Conservation (phyloP, 2,329 filamentous ascomycete species). For the Epichloe glyceriae region DNA sequence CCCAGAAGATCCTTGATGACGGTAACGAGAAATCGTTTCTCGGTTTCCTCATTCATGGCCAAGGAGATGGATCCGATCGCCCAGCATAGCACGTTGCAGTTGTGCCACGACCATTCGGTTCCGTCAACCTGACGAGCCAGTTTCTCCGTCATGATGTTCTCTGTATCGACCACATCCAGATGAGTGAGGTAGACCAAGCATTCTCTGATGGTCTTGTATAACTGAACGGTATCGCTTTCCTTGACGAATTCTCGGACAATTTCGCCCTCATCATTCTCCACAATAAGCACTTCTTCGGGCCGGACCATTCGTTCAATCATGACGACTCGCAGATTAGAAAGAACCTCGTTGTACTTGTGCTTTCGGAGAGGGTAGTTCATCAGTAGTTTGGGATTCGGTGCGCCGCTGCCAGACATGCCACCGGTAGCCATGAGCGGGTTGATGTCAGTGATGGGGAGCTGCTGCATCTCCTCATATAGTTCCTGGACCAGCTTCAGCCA, state of each 20-base stretch:
- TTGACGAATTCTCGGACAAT: constrained; percentile 99
- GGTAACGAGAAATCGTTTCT: constrained; percentile 95
- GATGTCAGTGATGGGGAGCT: constrained; percentile 81
- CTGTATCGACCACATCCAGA: constrained; percentile 91
- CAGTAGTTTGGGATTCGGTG: constrained; percentile 71
- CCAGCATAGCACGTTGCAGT: constrained; percentile 99
- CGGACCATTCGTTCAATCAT: constrained; percentile 99
- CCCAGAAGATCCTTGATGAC: constrained; percentile 97
- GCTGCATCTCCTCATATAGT: constrained; percentile 97
- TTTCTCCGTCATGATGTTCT: constrained; percentile 99
- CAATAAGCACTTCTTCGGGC: constrained; percentile 92
- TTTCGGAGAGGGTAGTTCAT: constrained; percentile 89
- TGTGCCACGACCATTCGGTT: constrained; percentile 96
- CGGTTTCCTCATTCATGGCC: constrained; percentile 98
- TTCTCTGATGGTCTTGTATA: constrained; percentile 98
- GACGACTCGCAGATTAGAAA: constrained; percentile 86
- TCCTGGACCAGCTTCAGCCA: constrained; percentile 98
- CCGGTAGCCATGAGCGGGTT: constrained; percentile 77
- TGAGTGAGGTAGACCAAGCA: constrained; percentile 96
- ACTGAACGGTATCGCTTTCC: constrained; percentile 95
- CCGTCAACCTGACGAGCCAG: constrained; percentile 90
- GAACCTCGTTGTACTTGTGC: constrained; percentile 91
- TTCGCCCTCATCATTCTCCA: constrained; percentile 99
- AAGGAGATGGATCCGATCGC: constrained; percentile 97
- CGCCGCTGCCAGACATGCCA: constrained; percentile 64